Conservation (phyloP, 2,329 filamentous ascomycete genomes). For the Stagonosporopsis chrysanthemi region DNA sequence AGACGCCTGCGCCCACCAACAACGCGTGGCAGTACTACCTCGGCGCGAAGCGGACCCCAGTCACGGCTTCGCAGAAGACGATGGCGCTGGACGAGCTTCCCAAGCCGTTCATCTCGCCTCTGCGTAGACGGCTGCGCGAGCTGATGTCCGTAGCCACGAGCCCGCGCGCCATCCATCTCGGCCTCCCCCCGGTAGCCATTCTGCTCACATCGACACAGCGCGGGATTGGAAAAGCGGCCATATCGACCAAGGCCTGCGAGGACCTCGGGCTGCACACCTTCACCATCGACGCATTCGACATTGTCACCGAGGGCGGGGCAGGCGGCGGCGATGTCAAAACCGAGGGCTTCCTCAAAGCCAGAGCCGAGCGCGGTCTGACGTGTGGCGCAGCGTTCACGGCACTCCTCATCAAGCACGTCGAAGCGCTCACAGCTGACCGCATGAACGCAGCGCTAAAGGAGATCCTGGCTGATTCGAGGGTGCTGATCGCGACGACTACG, state of each 20-base stretch:
- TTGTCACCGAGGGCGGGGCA: constrained; percentile 87
- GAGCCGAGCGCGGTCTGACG: constrained; percentile 86
- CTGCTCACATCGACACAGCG: constrained; percentile 90
- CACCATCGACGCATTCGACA: constrained; percentile 88
- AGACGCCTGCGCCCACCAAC: constrained; percentile 76
- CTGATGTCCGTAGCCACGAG: constrained; percentile 89
- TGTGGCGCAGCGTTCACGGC: constrained; percentile 86
- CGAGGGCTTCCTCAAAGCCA: constrained; percentile 85
- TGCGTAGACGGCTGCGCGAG: constrained; percentile 74
- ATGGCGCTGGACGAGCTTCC: constrained; percentile 52
- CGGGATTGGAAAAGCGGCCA: constrained; percentile 87
- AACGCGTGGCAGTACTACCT: constrained; percentile 92
- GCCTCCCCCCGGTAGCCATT: constrained; percentile 86
- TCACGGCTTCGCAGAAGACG: constrained; percentile 65
- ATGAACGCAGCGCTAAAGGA: constrained; percentile 87
- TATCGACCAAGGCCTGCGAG: constrained; percentile 78
- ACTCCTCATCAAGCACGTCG: constrained; percentile 86
- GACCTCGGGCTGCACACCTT: constrained; percentile 93
- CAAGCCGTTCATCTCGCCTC: constrained; percentile 53
- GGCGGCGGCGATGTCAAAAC: constrained; percentile 93
- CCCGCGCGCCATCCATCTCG: constrained; percentile 82
- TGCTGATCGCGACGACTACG: constrained; percentile 91
- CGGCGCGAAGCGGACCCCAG: constrained; percentile 73
- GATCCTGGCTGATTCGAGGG: constrained; percentile 77
- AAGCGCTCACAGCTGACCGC: constrained; percentile 88